A percentile compares a stretch with the other conserved stretches of the same genome.
phyloP scores from a whole-genome alignment of 768 basidiomycete species.

The Auriscalpium vulgare region DNA sequence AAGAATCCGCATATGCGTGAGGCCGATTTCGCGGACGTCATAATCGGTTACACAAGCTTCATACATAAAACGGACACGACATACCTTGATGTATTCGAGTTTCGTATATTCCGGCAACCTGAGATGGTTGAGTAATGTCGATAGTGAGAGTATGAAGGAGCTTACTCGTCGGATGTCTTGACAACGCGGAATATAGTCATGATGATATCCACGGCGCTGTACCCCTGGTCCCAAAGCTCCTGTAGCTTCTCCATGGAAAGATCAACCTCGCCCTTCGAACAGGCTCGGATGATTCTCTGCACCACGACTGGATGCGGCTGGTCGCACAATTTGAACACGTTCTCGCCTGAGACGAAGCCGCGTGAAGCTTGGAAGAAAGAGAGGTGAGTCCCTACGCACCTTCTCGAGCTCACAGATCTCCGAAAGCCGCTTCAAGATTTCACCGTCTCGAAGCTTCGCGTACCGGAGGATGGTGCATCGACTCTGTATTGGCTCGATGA shows the following conservation, averaged over 20 bases:
- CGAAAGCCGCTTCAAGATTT: slow-evolving; percentile 81
- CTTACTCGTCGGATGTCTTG: slow-evolving; percentile 88
- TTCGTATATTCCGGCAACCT: slow-evolving; percentile 90
- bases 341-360: slow-evolving; percentile 85
- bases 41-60: background rate
- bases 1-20: slow-evolving; percentile 95
- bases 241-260: slow-evolving; percentile 75
- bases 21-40: slow-evolving; percentile 80
- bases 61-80: slow-evolving; percentile 1
- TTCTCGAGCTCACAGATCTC: slow-evolving; percentile 95
- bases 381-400: slow-evolving; percentile 35
- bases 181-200: slow-evolving; percentile 92
- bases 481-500: slow-evolving; percentile 99
- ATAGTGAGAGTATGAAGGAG: background rate
- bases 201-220: slow-evolving; percentile 95
- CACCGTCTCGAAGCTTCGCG: slow-evolving; percentile 80
- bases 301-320: slow-evolving; percentile 94
- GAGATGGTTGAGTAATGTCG: background rate
- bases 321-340: slow-evolving; percentile 99
- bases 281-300: slow-evolving; percentile 73
- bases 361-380: too few relatives aligned
- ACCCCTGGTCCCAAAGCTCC: slow-evolving; percentile 91
- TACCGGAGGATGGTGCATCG: slow-evolving; percentile 95
- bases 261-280: slow-evolving; percentile 82
- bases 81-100: slow-evolving; percentile 91